phyloP scores from a whole-genome alignment of 768 basidiomycete species.

The Mrakia blollopis region DNA sequence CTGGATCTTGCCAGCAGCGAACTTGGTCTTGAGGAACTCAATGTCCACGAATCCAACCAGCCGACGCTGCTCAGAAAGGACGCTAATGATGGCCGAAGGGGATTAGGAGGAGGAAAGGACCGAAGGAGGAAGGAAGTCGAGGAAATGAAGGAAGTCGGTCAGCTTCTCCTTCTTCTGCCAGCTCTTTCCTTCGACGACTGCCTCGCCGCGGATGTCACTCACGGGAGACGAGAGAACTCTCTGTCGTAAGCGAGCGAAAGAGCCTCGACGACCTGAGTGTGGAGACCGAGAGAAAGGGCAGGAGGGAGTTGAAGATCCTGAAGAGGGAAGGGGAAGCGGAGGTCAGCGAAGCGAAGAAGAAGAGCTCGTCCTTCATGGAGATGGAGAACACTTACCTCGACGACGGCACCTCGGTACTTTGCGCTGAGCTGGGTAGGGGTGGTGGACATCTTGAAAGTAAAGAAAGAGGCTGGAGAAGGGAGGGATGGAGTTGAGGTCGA shows the following conservation, averaged over 20 bases:
- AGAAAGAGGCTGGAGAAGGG: too few relatives aligned
- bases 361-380: neutral
- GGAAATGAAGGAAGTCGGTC: neutral
- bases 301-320: slow-evolving; percentile 24
- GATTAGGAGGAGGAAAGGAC: neutral
- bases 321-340: neutral
- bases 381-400: slow-evolving; percentile 7
- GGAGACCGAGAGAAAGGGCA: slow-evolving; percentile 10
- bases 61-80: slow-evolving; percentile 10
- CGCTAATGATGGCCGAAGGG: neutral
- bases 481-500: neutral
- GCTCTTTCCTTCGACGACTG: neutral
- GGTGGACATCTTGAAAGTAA: neutral
- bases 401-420: slow-evolving; percentile 24
- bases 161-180: neutral
- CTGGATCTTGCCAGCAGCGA: slow-evolving; percentile 14
- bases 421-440: slow-evolving; percentile 20
- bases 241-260: slow-evolving; percentile 16
- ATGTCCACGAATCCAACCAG: slow-evolving; percentile 19
- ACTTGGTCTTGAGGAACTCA: slow-evolving; percentile 7
- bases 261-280: slow-evolving; percentile 7
- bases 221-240: slow-evolving; percentile 15
- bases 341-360: neutral
- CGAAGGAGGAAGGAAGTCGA: neutral
- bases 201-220: neutral